These are phyloP conservation scores for Syzygium oleosum DNA, from an alignment of 345 rosid species.

Conservation along the genomic window DNA sequence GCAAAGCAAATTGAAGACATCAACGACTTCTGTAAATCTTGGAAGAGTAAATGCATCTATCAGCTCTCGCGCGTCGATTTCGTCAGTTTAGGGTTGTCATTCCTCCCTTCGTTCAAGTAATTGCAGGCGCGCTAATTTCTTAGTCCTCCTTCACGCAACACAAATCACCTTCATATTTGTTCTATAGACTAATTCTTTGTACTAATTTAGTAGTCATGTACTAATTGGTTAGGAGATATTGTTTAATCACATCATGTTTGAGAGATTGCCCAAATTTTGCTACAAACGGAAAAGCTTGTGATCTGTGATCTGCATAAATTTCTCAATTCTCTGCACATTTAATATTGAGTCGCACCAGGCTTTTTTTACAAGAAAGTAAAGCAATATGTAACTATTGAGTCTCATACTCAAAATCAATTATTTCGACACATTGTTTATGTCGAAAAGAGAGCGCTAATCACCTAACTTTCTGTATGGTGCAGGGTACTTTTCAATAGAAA, in stretches of 20 bases:
- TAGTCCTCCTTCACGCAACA: background rate
- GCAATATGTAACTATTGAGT: background rate
- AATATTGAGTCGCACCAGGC: background rate
- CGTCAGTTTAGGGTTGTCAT: background rate
- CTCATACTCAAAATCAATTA: background rate
- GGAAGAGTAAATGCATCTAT: background rate
- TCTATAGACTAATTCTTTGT: background rate
- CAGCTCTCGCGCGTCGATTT: background rate
- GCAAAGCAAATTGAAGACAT: constrained; percentile 2
- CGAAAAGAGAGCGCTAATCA: background rate
- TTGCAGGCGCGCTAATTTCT: background rate
- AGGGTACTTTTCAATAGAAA: background rate
- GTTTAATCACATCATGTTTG: background rate
- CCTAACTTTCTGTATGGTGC: background rate
- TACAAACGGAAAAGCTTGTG: background rate
- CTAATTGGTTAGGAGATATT: background rate
- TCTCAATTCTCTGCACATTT: background rate
- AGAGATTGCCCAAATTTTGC: background rate
- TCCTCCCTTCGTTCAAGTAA: background rate
- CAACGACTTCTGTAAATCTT: background rate
- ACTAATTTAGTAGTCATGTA: background rate
- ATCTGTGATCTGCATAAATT: background rate
- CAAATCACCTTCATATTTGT: background rate
- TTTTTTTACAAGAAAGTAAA: background rate
- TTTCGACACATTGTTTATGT: background rate